phyloP scores from a whole-genome alignment of 768 basidiomycete genomes.

The Leccinum aurantiacum region DNA sequence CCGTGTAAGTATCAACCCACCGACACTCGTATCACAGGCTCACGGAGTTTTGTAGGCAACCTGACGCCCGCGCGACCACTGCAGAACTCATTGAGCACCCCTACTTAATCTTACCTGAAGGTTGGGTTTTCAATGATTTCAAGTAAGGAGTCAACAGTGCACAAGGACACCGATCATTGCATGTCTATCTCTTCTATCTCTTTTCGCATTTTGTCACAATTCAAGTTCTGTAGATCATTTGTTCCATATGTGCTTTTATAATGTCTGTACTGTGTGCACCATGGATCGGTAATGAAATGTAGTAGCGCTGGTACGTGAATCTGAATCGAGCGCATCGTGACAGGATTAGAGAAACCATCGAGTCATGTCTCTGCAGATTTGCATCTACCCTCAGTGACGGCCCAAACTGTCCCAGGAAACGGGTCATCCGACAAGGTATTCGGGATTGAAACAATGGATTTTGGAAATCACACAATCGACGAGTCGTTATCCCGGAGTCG shows the following conservation, averaged over 20 bases:
- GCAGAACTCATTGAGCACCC: constrained; percentile 76
- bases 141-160: constrained; percentile 22
- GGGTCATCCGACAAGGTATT: not conserved
- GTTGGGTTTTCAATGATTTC: constrained; percentile 71
- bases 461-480: not conserved
- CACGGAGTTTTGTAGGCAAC: constrained; percentile 52
- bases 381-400: not conserved
- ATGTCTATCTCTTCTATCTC: constrained; percentile 31
- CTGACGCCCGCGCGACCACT: constrained; percentile 78
- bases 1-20: constrained; percentile 56
- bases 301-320: constrained; percentile 36
- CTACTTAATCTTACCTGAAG: constrained; percentile 70
- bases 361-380: not conserved
- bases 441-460: not conserved
- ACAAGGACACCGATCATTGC: constrained; percentile 18
- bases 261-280: constrained; percentile 30
- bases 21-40: not conserved
- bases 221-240: constrained; percentile 18
- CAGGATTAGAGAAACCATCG: not conserved
- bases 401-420: not conserved
- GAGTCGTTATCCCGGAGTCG: not conserved
- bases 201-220: constrained; percentile 24
- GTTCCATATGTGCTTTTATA: constrained; percentile 36
- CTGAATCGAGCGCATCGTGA: constrained; percentile 7
- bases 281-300: constrained; percentile 27